Percentiles rank a stretch among this genome's conserved stretches.
These are phyloP conservation scores for Penicillium sp. DNA, from an alignment of 2,329 filamentous ascomycete genomes.

Conservation along the genomic window DNA sequence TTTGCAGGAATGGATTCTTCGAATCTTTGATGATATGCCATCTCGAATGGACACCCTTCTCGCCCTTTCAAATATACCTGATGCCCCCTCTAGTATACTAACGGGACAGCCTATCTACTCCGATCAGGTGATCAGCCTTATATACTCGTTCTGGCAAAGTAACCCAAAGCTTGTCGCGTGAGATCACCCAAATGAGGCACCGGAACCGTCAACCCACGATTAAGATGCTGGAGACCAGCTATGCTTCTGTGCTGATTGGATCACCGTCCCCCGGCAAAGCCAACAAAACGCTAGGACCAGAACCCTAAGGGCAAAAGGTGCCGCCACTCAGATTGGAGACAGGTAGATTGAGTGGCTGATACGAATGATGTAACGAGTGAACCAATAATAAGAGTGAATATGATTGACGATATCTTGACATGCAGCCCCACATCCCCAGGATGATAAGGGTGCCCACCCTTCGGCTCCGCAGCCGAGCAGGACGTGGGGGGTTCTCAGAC, in stretches of 20 bases:
- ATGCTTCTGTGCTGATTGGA: background rate
- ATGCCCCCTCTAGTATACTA: background rate
- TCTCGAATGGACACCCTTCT: background rate
- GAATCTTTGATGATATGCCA: background rate
- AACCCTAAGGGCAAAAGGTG: background rate
- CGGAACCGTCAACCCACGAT: background rate
- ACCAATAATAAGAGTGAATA: background rate
- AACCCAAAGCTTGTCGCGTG: slow-evolving; percentile 2
- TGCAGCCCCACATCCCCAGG: background rate
- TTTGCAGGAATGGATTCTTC: background rate
- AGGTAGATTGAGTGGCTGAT: background rate
- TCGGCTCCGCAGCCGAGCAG: background rate
- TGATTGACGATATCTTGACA: background rate
- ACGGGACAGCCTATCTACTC: background rate
- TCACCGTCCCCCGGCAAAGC: background rate
- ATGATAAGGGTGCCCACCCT: background rate
- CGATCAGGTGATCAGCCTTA: slow-evolving; percentile 7
- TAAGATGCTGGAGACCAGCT: background rate
- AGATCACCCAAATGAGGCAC: slow-evolving; percentile 1
- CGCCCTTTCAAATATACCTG: background rate
- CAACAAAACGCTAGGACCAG: background rate
- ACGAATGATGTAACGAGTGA: background rate
- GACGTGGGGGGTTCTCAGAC: background rate
- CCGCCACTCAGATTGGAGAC: background rate
- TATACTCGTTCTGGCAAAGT: background rate